Evolutionary conservation across 495 filamentous ascomycete species (phyloP).

Genomic region (Penicillium roqueforti): DNA sequence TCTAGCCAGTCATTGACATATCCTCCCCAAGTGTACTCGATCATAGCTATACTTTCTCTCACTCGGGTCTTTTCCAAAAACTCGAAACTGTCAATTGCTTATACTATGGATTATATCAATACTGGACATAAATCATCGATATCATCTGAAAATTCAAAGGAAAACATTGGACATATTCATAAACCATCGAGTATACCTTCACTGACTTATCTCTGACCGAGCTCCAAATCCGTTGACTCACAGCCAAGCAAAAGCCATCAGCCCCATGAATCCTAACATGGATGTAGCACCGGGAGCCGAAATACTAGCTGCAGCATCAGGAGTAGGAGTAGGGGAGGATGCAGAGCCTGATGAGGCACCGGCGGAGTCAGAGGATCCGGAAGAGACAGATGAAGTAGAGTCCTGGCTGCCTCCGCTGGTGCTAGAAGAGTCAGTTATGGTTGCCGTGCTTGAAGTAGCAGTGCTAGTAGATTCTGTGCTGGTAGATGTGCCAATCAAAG

Average conservation of each 20-base stretch:
- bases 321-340: conserved; percentile 13
- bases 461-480: conserved; percentile 4
- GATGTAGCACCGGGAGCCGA: conserved; percentile 14
- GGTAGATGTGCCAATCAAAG: conserved; percentile 9
- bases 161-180: conserved; percentile 8
- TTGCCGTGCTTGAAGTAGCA: conserved; percentile 1
- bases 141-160: conserved; percentile 4
- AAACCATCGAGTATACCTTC: background rate
- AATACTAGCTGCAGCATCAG: conserved; percentile 18
- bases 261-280: conserved; percentile 22
- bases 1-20: background rate
- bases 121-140: background rate
- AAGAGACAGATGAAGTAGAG: conserved; percentile 1
- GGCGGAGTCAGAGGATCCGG: background rate
- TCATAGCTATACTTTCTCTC: background rate
- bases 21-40: background rate
- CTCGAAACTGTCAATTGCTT: background rate
- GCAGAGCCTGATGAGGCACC: conserved; percentile 6
- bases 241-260: conserved; percentile 28
- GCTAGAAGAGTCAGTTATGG: conserved; percentile 2
- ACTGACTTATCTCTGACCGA: background rate
- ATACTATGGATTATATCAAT: background rate
- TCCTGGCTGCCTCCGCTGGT: background rate
- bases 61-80: background rate
- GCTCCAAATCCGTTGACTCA: conserved; percentile 4